A percentile compares a stretch with the other conserved stretches of the same genome.
phyloP scores from a whole-genome alignment of 2,329 filamentous ascomycete species.

The Leptosphaerulina australis region DNA sequence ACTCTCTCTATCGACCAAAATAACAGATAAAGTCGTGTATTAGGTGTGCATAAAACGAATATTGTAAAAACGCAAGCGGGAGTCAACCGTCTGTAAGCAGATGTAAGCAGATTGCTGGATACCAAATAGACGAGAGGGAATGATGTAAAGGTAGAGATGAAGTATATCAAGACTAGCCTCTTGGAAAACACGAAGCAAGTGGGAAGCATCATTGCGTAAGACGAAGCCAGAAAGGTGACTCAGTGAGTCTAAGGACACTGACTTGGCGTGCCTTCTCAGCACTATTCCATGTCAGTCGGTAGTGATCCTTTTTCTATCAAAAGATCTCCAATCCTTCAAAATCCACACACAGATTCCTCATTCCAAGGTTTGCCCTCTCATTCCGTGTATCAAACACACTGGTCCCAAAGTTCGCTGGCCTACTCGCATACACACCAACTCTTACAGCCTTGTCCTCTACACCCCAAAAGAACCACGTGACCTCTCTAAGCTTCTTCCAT shows the following conservation, averaged over 20 bases:
- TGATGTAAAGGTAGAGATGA: neutral
- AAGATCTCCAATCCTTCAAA: constrained; percentile 53
- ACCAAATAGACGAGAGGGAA: constrained; percentile 1
- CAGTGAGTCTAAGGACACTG: too few relatives aligned
- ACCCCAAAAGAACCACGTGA: constrained; percentile 67
- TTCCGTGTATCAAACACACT: constrained; percentile 44
- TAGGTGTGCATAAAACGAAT: neutral
- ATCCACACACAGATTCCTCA: constrained; percentile 48
- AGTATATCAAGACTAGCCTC: neutral
- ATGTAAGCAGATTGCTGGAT: neutral
- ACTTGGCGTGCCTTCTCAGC: too few relatives aligned
- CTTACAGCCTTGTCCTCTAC: constrained; percentile 64
- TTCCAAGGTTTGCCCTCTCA: constrained; percentile 31
- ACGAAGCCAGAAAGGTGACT: too few relatives aligned
- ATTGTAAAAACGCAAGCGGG: neutral
- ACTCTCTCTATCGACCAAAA: too few relatives aligned
- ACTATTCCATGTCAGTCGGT: neutral
- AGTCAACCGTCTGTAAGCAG: neutral
- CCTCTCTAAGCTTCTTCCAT: constrained; percentile 65
- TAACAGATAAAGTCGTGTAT: neutral
- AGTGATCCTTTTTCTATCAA: constrained; percentile 8
- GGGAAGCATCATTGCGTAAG: neutral
- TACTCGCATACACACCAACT: constrained; percentile 64
- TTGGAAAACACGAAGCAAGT: neutral
- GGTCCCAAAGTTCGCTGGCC: constrained; percentile 57